These are phyloP conservation scores for Oryza glumipatula DNA, from an alignment of 176 grass and related monocot genomes.

Conservation along the genomic window DNA sequence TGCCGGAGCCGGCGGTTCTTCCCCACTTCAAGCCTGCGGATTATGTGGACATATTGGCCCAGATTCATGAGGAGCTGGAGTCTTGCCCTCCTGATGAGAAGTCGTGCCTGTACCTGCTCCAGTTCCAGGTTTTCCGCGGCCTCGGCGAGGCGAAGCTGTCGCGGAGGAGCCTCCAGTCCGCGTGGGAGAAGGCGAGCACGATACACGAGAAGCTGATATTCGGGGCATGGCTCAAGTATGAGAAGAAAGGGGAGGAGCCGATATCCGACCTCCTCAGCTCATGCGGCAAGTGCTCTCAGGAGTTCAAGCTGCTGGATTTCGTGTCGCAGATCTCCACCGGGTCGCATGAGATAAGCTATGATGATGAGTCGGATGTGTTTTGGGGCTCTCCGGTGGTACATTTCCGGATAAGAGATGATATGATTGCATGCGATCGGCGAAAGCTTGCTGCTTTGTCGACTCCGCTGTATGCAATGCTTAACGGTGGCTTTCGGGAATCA, in stretches of 20 bases:
- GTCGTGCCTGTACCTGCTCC: constrained; percentile 76
- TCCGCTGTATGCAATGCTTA: constrained; percentile 91
- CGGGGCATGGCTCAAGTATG: constrained; percentile 87
- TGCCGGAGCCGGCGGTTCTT: constrained; percentile 67
- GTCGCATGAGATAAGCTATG: constrained; percentile 36
- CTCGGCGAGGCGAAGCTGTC: constrained; percentile 87
- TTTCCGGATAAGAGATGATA: constrained; percentile 77
- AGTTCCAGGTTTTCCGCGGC: constrained; percentile 87
- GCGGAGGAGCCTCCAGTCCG: constrained; percentile 74
- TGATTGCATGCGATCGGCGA: constrained; percentile 79
- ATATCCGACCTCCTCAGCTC: constrained; percentile 86
- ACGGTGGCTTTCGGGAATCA: constrained; percentile 88
- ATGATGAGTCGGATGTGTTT: constrained; percentile 34
- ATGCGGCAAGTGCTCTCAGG: constrained; percentile 88
- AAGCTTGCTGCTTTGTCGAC: constrained; percentile 82
- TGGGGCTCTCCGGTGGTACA: constrained; percentile 61
- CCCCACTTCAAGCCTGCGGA: constrained; percentile 80
- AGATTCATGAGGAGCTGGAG: constrained; percentile 96
- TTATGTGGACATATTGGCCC: constrained; percentile 81
- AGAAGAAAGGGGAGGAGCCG: constrained; percentile 89
- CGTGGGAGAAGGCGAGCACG: constrained; percentile 86
- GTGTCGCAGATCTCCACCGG: constrained; percentile 63
- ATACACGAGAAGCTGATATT: constrained; percentile 94
- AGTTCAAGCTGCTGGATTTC: constrained; percentile 87
- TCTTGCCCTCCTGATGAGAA: constrained; percentile 64